phyloP scores from a whole-genome alignment of 2,329 filamentous ascomycete species.

The Clarireedia paspali region DNA sequence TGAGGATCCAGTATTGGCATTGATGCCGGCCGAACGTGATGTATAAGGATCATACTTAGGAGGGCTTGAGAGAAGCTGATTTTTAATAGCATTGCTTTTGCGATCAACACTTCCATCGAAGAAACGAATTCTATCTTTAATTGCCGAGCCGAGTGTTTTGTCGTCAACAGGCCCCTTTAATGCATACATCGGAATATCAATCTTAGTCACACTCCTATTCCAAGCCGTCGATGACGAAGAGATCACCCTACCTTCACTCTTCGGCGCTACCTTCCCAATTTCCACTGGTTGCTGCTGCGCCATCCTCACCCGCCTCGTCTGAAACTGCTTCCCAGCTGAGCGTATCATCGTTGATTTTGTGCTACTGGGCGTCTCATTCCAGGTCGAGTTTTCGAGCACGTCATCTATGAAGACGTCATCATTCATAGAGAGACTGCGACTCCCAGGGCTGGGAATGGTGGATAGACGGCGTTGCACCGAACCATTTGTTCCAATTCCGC shows the following conservation, averaged over 20 bases:
- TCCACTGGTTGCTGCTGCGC: neutral
- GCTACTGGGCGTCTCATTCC: neutral
- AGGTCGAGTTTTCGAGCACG: neutral
- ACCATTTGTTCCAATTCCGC: neutral
- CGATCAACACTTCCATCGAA: conserved; percentile 20
- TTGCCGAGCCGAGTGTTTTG: conserved; percentile 9
- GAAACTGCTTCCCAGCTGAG: neutral
- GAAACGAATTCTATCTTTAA: conserved; percentile 21
- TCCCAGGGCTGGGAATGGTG: conserved; percentile 16
- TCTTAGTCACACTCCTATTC: neutral
- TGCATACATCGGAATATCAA: neutral
- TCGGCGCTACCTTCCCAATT: neutral
- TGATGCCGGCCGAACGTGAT: neutral
- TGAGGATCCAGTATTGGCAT: neutral
- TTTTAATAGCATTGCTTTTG: neutral
- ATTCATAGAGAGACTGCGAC: conserved; percentile 1
- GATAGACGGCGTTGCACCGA: conserved; percentile 12
- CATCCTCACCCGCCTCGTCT: neutral
- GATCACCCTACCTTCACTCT: neutral
- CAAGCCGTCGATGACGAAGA: neutral
- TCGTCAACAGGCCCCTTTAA: conserved; percentile 1
- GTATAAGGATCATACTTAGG: neutral
- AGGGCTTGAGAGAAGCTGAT: neutral
- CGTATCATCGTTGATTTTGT: neutral
- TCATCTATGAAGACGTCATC: conserved; percentile 3